Base-by-base conservation (phyloP, 225 moss, liverwort and hornwort genomes). In the Neckera pumila region DNA sequence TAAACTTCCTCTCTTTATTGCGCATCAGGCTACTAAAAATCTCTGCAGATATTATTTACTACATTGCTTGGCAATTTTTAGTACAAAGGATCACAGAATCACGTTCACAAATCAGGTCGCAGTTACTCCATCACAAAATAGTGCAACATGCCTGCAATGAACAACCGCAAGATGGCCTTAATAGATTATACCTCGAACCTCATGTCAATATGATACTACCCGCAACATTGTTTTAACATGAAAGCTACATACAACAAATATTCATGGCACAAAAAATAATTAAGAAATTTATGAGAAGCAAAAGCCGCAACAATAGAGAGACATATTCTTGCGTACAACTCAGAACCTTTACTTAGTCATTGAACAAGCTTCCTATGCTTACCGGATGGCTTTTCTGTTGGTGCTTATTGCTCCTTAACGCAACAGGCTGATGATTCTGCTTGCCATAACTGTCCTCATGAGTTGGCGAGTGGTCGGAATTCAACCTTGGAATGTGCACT, bases 401-500 rank as follows among this genome's bases (percentile, higher is more conserved):
- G 25, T 81, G 87, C 31, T 86, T 87, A 33, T 40, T 87, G 70
- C 9, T 90, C 80, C 86, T 87, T 63, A 31, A 28, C 61, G 70
- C 76, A 75, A 49, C 64, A 80, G 93, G 76, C 88, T 90, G 93
- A 86, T 93, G 92, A 86, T 49, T 81, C 76, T 92, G 91, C 67
- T 91, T 90, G 70, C 89, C 87, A 85, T 92, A 84, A 87, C 42
- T 89, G 53, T 89, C 92, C 54, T 90, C 90, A 27, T 81, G 67
- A 85, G 73, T 49, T 75, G 82, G 53, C 38, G 88, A 74, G 33
- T 91, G 87, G 61, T 94, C 94, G 15, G 93, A 89, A 83, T 92
- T 94, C 92, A 94, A 86, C 76, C 93, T 91, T 80, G 94, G 94
- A 86, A 94, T 94, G 74, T 92, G 93, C 89, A 94, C 93, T 53